Evolutionary conservation across 768 basidiomycete genomes (phyloP).

Genomic region (Lentinula guzmanii): DNA sequence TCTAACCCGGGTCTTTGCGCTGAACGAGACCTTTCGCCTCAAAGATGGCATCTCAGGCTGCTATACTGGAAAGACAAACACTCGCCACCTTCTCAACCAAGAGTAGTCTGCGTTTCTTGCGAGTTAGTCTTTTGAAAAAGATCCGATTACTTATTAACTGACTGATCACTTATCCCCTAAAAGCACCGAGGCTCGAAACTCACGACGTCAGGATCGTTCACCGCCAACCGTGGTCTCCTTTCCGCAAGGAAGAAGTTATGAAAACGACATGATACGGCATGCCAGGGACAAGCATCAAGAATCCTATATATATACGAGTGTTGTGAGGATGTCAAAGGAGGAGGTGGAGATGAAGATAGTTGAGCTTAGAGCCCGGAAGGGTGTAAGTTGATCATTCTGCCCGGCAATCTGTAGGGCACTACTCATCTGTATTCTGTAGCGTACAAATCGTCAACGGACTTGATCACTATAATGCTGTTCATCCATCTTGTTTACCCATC

Average conservation of each 20-base stretch:
- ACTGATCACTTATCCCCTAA: background rate
- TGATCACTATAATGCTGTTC: too few species aligned
- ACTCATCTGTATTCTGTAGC: too few species aligned
- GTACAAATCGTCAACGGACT: too few species aligned
- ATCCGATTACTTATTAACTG: background rate
- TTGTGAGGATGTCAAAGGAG: background rate
- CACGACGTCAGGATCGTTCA: background rate
- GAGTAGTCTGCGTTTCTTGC: background rate
- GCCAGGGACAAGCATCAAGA: background rate
- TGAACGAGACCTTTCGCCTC: background rate
- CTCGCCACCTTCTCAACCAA: background rate
- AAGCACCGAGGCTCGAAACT: background rate
- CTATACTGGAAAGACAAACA: background rate
- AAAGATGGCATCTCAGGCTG: background rate
- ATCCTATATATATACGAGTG: background rate
- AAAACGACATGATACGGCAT: background rate
- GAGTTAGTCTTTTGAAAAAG: background rate
- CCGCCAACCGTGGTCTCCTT: background rate
- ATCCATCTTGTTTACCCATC: too few species aligned
- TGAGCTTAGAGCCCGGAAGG: background rate
- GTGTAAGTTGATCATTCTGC: background rate
- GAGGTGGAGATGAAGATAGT: background rate
- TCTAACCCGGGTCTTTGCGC: background rate
- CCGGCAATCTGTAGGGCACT: background rate
- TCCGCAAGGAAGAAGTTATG: background rate